Evolutionary conservation across 2,329 filamentous ascomycete genomes (phyloP), one percentile per base, ranked within the genome.

Genomic region (Botrytis hyacinthi): DNA sequence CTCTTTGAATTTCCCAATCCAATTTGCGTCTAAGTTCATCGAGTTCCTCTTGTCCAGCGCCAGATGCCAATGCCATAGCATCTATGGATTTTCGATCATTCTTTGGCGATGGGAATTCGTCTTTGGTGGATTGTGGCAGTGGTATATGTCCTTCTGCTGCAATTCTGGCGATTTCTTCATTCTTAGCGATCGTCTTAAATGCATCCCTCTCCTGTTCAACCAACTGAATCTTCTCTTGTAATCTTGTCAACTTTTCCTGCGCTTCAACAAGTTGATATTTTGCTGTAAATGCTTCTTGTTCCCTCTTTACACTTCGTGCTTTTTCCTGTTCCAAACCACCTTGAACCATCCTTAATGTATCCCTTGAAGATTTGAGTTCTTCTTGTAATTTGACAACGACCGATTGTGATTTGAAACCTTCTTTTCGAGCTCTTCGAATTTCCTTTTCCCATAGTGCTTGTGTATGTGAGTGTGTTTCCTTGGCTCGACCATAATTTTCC

Each of bases 181-280:
- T 92, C 82, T 92, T 87, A 46, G 92, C 87, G 69, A 90, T 89
- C 4, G 88, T 90, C 83, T 92, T 93, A 79, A 93, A 87, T 4
- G 91, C 89, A 80, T 94, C 92, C 12, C 91, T 90, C 82, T 95
- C 92, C 79, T 92, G 89, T 80, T 94, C 91, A 26, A 92, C 85
- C 46, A 91, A 83, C 80, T 87, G 89, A 77, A 92, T 85, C 65
- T 86, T 87, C 76, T 91, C 89, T 66, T 88, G 84, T 29, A 91
- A 85, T 75, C 90, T 87, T 37, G 90, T 85, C 3, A 94, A 84
- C 80, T 93, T 89, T 79, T 93, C 90, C 76, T 92, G 87, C 69
- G 90, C 81, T 59, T 87, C 86, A 71, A 90, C 88, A 72, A 93
- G 85, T 77, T 90, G 86, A 79, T 92, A 92, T 74, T 90, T 86